Conservation (phyloP, 805 yeast genomes). For the Starmerella bombicola region DNA sequence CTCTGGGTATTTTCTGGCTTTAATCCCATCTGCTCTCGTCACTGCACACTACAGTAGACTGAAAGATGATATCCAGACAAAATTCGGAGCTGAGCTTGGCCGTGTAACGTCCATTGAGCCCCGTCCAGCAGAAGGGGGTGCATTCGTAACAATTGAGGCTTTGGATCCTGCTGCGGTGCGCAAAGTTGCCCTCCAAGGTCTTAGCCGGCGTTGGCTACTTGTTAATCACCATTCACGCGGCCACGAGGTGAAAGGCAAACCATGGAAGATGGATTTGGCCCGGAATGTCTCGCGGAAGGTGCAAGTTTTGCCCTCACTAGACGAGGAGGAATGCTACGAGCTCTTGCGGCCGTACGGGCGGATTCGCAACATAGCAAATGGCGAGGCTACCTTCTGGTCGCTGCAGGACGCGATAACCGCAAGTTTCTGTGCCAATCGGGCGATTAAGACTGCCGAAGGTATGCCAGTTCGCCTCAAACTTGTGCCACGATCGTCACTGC, state of each 20-base stretch:
- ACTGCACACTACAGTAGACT: slow-evolving; percentile 9
- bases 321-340: slow-evolving; percentile 71
- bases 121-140: slow-evolving; percentile 81
- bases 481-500: background rate
- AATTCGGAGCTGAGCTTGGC: background rate
- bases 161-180: slow-evolving; percentile 33
- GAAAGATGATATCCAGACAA: background rate
- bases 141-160: slow-evolving; percentile 64
- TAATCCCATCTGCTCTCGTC: slow-evolving; percentile 12
- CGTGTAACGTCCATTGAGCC: slow-evolving; percentile 42
- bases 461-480: slow-evolving; percentile 43
- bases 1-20: slow-evolving; percentile 3
- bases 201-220: slow-evolving; percentile 10
- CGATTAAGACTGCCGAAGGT: background rate
- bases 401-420: slow-evolving; percentile 70
- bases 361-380: slow-evolving; percentile 36
- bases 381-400: slow-evolving; percentile 40
- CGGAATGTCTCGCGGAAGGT: slow-evolving; percentile 56
- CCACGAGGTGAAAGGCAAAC: slow-evolving; percentile 76
- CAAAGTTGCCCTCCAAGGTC: slow-evolving; percentile 10
- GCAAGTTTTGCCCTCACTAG: slow-evolving; percentile 43
- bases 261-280: slow-evolving; percentile 91
- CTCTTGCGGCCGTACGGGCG: slow-evolving; percentile 79
- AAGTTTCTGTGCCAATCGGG: slow-evolving; percentile 71
- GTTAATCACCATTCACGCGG: slow-evolving; percentile 25